Conservation (phyloP, 176 grass and related monocot genomes). For the Ensete glaucum region DNA sequence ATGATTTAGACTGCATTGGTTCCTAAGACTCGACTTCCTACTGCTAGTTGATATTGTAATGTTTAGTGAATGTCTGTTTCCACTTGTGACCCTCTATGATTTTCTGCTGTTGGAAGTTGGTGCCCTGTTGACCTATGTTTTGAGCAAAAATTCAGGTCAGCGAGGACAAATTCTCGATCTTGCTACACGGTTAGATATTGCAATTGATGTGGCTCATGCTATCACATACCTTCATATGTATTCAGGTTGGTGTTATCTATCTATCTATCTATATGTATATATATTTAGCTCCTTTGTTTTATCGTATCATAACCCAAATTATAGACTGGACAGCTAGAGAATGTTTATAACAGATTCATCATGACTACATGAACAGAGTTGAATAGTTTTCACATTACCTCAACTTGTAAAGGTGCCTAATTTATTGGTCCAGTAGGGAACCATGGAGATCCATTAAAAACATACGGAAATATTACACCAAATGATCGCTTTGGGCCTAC, state of each 20-base stretch:
- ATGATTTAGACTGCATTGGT: background rate
- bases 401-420: no score
- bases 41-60: background rate
- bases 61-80: background rate
- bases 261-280: no score
- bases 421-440: no score
- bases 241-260: background rate
- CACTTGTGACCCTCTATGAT: background rate
- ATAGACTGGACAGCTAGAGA: no score
- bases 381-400: no score
- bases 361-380: no score
- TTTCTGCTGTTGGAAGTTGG: background rate
- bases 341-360: no score
- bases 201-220: conserved; percentile 20
- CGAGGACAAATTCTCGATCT: background rate
- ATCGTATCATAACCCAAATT: no score
- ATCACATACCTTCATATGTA: conserved; percentile 17
- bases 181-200: conserved; percentile 10
- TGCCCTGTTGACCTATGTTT: conserved; percentile 2
- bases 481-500: no score
- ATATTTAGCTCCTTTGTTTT: no score
- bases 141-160: conserved; percentile 1
- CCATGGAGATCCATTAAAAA: no score
- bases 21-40: background rate
- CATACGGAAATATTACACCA: no score